Percentiles rank a stretch among this genome's conserved stretches.
phyloP scores from a whole-genome alignment of 257 asterid genomes.

The Capsicum pubescens region DNA sequence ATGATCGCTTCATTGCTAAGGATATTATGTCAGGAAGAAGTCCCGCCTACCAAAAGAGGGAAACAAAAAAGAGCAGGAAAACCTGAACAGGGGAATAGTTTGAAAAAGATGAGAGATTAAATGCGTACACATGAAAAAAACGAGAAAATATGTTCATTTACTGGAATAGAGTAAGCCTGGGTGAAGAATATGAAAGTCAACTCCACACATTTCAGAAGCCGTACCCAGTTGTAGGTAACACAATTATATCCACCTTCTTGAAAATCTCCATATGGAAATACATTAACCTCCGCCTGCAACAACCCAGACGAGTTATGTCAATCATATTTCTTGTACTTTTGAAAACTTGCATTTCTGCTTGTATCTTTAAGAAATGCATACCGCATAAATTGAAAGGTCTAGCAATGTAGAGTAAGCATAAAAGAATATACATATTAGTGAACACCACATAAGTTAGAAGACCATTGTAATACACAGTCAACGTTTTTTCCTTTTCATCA shows the following conservation, averaged over 20 bases:
- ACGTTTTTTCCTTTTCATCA: not conserved
- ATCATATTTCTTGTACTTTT: not conserved
- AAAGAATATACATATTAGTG: not conserved
- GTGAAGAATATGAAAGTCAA: not conserved
- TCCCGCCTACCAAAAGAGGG: not conserved
- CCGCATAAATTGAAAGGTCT: not conserved
- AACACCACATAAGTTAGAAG: not conserved
- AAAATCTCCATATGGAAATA: slow-evolving; percentile 75
- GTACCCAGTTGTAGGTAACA: slow-evolving; percentile 96
- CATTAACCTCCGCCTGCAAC: slow-evolving; percentile 88
- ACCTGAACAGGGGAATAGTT: not conserved
- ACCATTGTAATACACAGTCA: not conserved
- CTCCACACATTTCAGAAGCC: slow-evolving; percentile 23
- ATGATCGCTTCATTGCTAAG: not conserved
- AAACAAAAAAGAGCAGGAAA: not conserved
- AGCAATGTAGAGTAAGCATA: not conserved
- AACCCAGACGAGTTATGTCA: slow-evolving; percentile 23
- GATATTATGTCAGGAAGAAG: not conserved
- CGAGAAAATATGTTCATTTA: not conserved
- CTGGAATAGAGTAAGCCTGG: not conserved
- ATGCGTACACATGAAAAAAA: not conserved
- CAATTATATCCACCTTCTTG: slow-evolving; percentile 81
- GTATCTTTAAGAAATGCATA: slow-evolving; percentile 13
- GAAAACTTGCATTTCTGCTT: not conserved
- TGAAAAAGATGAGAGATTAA: not conserved